Evolutionary conservation across 2,329 filamentous ascomycete genomes (phyloP).

Genomic region (Sordariomycetes sp.): DNA sequence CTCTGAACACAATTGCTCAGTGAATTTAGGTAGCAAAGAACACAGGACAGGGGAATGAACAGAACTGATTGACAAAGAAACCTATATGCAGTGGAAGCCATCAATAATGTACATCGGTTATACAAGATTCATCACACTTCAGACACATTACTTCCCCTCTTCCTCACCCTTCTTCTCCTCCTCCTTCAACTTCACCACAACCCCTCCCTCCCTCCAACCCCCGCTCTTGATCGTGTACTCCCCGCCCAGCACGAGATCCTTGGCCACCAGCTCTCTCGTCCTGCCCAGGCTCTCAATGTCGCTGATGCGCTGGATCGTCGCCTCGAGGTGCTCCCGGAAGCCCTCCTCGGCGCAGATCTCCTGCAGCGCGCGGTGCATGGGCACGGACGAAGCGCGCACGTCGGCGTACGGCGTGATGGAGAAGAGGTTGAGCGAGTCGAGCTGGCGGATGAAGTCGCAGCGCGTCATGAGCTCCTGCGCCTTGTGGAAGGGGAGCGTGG

Average conservation of each 20-base stretch:
- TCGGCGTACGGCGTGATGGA: slow-evolving; percentile 80
- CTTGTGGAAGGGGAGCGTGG: slow-evolving; percentile 69
- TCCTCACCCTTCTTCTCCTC: slow-evolving; percentile 27
- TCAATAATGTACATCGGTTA: neutral
- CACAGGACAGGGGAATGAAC: too few species aligned
- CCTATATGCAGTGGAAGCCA: neutral
- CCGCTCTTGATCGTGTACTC: slow-evolving; percentile 56
- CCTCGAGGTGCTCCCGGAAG: slow-evolving; percentile 74
- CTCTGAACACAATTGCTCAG: neutral
- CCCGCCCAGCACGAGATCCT: slow-evolving; percentile 80
- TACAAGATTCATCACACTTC: neutral
- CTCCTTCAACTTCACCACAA: slow-evolving; percentile 31
- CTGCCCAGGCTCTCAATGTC: slow-evolving; percentile 88
- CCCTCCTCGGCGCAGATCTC: slow-evolving; percentile 68
- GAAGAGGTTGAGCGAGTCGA: slow-evolving; percentile 92
- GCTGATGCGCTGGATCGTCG: slow-evolving; percentile 73
- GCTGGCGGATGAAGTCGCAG: slow-evolving; percentile 83
- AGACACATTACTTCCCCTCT: slow-evolving; percentile 15
- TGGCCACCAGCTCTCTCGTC: slow-evolving; percentile 90
- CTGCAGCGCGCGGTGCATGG: slow-evolving; percentile 88
- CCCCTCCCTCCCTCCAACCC: slow-evolving; percentile 17
- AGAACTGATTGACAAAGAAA: neutral
- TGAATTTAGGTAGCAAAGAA: neutral
- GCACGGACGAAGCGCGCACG: slow-evolving; percentile 87
- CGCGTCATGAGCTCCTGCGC: slow-evolving; percentile 92